Evolutionary conservation across 1,284 basidiomycete genomes (phyloP), one percentile per base, ranked within the genome.

Genomic region (Waitea zeae): DNA sequence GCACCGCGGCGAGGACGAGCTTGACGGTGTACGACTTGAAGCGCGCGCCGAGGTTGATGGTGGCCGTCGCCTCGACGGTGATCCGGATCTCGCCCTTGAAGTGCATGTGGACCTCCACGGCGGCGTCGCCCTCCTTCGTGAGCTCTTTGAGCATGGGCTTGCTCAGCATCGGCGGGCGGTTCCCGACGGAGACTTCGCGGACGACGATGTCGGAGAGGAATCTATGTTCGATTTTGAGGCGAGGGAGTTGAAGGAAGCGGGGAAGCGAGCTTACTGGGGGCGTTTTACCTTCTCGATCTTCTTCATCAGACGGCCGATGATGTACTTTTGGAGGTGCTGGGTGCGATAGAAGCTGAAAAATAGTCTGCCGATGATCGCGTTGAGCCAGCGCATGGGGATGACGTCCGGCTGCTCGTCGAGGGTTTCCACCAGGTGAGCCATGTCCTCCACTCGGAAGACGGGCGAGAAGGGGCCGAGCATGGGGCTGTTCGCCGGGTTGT

Each of bases 101-200:
- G 12, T 70, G 69, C 12, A 95, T 52, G 40, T 83, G 79, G 5
- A 92, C 70, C 46, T 96, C 90, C 51, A 97, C 67, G 7, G 83
- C 69, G 0, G 89, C 86, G 43, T 93, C 84, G 13, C 95, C 93
- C 41, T 93, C 86, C 41, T 77, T 76, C 1, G 86, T 92, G 36
- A 96, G 70, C 45, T 93, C 84, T 58, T 97, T 97, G 38, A 98
- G 66, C 90, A 97, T 96, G 1, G 93, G 93, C 44, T 93, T 90
- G 60, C 80, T 86, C 41, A 93, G 64, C 38, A 74, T 80, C 11
- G 83, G 88, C 0, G 86, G 70, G 24, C 64, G 74, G 43, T 77
- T 73, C 7, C 93, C 93, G 26, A 96, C 75, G 32, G 84, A 82
- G 36, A 95, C 90, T 44, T 93, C 83, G 17, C 76, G 78, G 17